phyloP scores from a whole-genome alignment of 2,329 filamentous ascomycete genomes.

The Trichoderma afroharzianum region DNA sequence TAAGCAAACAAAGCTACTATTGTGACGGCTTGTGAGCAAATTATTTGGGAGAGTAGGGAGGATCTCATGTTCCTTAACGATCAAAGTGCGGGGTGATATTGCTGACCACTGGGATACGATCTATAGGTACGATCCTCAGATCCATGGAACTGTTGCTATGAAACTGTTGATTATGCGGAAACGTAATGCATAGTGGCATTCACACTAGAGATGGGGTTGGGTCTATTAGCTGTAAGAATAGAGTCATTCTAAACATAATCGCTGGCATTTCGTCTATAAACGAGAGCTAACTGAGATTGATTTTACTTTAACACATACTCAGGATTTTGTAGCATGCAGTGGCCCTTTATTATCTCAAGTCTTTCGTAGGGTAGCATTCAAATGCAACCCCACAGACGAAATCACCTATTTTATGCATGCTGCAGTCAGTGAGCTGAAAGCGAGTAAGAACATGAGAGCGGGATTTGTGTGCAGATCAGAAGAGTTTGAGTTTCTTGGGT shows the following conservation, averaged over 20 bases:
- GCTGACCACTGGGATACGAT: background rate
- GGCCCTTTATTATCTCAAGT: background rate
- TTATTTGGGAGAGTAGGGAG: background rate
- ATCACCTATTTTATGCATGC: background rate
- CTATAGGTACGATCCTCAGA: background rate
- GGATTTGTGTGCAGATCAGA: background rate
- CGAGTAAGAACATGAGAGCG: background rate
- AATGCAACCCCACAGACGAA: background rate
- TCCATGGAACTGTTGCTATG: background rate
- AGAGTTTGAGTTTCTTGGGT: background rate
- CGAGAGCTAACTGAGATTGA: background rate
- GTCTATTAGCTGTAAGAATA: background rate
- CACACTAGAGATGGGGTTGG: background rate
- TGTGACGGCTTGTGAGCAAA: background rate
- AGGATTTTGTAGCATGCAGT: background rate
- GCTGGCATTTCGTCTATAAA: background rate
- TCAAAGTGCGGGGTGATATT: background rate
- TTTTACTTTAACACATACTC: background rate
- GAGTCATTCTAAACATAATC: background rate
- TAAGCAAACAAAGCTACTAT: background rate
- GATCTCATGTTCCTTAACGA: background rate
- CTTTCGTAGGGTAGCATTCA: background rate
- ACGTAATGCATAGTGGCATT: background rate
- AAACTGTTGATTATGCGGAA: background rate
- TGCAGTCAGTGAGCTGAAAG: background rate